phyloP scores from a whole-genome alignment of 2,329 filamentous ascomycete species.

The Akanthomyces dipterigenus region DNA sequence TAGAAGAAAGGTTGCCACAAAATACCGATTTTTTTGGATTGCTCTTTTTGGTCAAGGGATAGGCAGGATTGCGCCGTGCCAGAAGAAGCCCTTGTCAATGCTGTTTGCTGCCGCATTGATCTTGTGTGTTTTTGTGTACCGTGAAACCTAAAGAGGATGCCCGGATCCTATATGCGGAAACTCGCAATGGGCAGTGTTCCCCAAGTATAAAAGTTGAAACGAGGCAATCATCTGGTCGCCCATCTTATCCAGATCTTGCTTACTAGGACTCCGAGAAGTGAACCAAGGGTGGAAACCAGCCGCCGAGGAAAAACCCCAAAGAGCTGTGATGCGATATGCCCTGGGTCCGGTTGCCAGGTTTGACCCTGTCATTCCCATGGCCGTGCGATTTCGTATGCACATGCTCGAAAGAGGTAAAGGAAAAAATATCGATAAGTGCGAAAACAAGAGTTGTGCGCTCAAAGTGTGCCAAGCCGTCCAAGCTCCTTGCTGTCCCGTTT shows the following conservation, averaged over 20 bases:
- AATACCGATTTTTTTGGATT: background rate
- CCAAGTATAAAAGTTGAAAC: background rate
- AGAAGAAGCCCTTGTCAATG: background rate
- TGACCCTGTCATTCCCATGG: background rate
- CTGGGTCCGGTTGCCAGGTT: background rate
- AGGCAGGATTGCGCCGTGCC: conserved; percentile 1
- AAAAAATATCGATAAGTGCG: background rate
- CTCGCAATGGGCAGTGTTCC: background rate
- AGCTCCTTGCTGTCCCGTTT: background rate
- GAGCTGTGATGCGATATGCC: background rate
- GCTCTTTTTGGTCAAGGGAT: background rate
- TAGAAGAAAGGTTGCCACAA: background rate
- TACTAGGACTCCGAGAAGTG: background rate
- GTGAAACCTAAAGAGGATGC: background rate
- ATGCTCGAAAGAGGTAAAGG: background rate
- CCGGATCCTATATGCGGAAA: background rate
- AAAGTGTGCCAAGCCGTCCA: background rate
- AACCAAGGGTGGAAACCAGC: background rate
- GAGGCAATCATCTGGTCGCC: background rate
- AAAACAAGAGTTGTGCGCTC: conserved; percentile 1
- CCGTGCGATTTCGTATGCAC: background rate
- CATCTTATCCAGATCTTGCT: background rate
- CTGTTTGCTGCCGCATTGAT: background rate
- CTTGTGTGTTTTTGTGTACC: conserved; percentile 1
- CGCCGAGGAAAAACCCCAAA: background rate